These are phyloP conservation scores for Cladophialophora chaetospira DNA, from an alignment of 2,329 filamentous ascomycete species.

Conservation along the genomic window DNA sequence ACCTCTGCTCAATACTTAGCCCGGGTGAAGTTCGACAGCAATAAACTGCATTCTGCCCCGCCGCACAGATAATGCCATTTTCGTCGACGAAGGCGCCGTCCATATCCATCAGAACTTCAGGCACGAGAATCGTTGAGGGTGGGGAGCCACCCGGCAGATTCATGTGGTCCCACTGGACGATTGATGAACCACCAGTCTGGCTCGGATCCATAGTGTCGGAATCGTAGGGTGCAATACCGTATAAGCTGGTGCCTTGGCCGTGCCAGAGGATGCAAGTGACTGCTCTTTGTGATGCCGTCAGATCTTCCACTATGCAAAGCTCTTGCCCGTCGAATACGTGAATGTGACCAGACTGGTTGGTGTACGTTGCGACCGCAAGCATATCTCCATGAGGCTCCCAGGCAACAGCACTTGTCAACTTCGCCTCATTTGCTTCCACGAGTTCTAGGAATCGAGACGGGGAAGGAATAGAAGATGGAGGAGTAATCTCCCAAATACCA, in stretches of 20 bases:
- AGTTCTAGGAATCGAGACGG: constrained; percentile 23
- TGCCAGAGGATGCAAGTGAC: constrained; percentile 49
- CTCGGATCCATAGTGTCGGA: constrained; percentile 22
- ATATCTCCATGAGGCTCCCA: constrained; percentile 50
- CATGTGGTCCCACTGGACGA: constrained; percentile 47
- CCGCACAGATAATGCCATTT: constrained; percentile 38
- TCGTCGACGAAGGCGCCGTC: constrained; percentile 46
- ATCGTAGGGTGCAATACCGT: constrained; percentile 47
- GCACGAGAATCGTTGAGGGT: constrained; percentile 30
- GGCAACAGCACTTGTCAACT: constrained; percentile 47
- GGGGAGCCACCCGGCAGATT: constrained; percentile 20
- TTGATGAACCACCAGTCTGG: constrained; percentile 26
- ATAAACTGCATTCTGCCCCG: constrained; percentile 31
- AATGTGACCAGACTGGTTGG: constrained; percentile 46
- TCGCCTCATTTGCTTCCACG: constrained; percentile 19
- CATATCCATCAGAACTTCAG: constrained; percentile 44
- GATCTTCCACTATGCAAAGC: constrained; percentile 44
- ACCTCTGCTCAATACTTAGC: constrained; percentile 28
- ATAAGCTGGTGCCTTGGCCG: constrained; percentile 41
- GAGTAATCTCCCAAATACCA: constrained; percentile 46
- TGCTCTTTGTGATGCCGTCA: constrained; percentile 48
- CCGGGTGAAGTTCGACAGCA: constrained; percentile 28
- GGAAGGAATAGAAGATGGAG: constrained; percentile 5
- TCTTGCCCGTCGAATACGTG: constrained; percentile 48
- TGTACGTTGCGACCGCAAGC: constrained; percentile 50